Percentiles rank a stretch among this genome's conserved stretches.
Evolutionary conservation across 768 basidiomycete species (phyloP).

Genomic region (Mycena floridula): DNA sequence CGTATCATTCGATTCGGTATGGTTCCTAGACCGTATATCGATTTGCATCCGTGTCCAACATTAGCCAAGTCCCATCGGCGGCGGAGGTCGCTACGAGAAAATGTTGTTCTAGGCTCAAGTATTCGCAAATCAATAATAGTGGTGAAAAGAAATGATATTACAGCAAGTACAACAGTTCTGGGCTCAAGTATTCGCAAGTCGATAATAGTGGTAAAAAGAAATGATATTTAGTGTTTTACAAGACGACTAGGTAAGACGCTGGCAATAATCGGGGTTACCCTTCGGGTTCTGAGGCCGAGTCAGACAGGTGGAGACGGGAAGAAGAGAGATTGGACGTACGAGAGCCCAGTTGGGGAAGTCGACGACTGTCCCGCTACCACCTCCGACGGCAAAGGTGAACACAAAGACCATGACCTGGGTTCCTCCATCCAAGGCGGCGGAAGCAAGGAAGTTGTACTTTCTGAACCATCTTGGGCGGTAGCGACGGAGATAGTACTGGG

Average conservation of each 20-base stretch:
- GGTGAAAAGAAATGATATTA: too few relatives aligned
- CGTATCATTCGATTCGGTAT: too few relatives aligned
- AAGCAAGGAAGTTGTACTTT: constrained; percentile 47
- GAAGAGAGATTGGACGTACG: constrained; percentile 5
- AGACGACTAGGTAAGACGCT: constrained; percentile 15
- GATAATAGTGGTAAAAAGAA: too few relatives aligned
- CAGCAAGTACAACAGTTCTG: too few relatives aligned
- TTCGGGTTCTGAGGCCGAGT: constrained; percentile 15
- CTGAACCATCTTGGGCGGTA: constrained; percentile 41
- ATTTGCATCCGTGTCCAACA: too few relatives aligned
- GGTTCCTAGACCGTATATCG: too few relatives aligned
- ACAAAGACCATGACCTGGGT: constrained; percentile 34
- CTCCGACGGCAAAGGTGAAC: constrained; percentile 23
- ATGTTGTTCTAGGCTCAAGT: too few relatives aligned
- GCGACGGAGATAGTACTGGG: constrained; percentile 37
- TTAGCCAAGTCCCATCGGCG: too few relatives aligned
- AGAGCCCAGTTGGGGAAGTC: constrained; percentile 20
- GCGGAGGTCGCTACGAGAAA: too few relatives aligned
- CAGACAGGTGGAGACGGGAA: neutral
- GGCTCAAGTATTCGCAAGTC: too few relatives aligned
- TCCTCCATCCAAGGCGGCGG: constrained; percentile 48
- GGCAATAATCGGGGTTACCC: constrained; percentile 28
- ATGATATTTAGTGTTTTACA: too few relatives aligned
- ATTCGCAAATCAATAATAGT: too few relatives aligned
- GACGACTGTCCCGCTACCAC: constrained; percentile 17